These are phyloP conservation scores for Ogataea parapolymorpha DNA, from an alignment of 805 yeast species.

Conservation along the genomic window DNA sequence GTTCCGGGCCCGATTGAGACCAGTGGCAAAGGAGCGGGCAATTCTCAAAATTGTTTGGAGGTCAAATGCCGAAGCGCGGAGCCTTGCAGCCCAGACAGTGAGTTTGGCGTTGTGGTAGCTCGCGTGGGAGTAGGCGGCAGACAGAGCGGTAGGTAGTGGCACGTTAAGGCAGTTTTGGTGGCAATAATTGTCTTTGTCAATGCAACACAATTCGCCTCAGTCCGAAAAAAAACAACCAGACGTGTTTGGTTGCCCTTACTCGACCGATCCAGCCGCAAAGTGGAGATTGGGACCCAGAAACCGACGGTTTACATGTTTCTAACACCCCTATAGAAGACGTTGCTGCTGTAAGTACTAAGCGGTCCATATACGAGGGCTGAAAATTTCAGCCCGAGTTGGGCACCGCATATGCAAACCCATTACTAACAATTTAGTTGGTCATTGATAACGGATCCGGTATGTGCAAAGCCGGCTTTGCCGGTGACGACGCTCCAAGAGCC, in stretches of 20 bases:
- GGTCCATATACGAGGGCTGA: slow-evolving; percentile 2
- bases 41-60: background rate
- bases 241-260: background rate
- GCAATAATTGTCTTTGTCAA: background rate
- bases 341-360: slow-evolving; percentile 40
- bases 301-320: slow-evolving; percentile 20
- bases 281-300: background rate
- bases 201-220: background rate
- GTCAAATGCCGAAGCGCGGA: too few relatives aligned
- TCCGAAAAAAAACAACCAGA: background rate
- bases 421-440: slow-evolving; percentile 49
- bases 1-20: slow-evolving; percentile 3
- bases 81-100: too few relatives aligned
- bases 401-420: slow-evolving; percentile 2
- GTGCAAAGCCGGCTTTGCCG: slow-evolving; percentile 99
- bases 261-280: background rate
- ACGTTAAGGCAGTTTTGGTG: too few relatives aligned
- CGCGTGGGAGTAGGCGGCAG: too few relatives aligned
- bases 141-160: too few relatives aligned
- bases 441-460: slow-evolving; percentile 99
- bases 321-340: slow-evolving; percentile 42
- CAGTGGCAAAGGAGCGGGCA: slow-evolving; percentile 8
- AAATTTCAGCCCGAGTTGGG: slow-evolving; percentile 3
- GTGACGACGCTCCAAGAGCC: slow-evolving; percentile 99
- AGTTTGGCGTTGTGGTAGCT: too few relatives aligned